These are phyloP conservation scores for Begonia peltatifolia DNA, from an alignment of 306 rosid species.

Conservation along the genomic window DNA sequence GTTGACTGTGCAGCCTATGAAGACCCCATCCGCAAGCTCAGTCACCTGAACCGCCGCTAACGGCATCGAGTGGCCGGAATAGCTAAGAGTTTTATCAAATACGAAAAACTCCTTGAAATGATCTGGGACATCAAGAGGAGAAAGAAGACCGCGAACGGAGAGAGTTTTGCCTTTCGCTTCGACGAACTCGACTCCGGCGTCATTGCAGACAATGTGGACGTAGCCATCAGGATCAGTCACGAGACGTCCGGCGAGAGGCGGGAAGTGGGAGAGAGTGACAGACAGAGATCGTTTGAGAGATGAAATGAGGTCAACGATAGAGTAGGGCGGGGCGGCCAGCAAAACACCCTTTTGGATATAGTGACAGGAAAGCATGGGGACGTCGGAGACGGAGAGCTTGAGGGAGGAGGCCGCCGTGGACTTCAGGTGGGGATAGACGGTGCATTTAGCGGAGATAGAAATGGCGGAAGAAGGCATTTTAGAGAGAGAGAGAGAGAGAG, in stretches of 20 bases:
- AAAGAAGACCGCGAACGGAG: neutral
- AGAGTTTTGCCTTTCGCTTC: slow-evolving; percentile 7
- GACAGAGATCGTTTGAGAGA: slow-evolving; percentile 8
- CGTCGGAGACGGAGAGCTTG: slow-evolving; percentile 16
- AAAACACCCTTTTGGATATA: slow-evolving; percentile 14
- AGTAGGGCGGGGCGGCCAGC: slow-evolving; percentile 6
- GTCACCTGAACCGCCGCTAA: slow-evolving; percentile 11
- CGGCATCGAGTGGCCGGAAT: slow-evolving; percentile 10
- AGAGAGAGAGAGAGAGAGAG: neutral
- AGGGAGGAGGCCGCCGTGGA: neutral
- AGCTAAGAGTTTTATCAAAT: slow-evolving; percentile 11
- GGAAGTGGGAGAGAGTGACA: slow-evolving; percentile 11
- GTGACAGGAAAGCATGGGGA: slow-evolving; percentile 15
- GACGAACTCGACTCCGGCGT: slow-evolving; percentile 4
- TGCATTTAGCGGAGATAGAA: slow-evolving; percentile 2
- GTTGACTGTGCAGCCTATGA: slow-evolving; percentile 13
- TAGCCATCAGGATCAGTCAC: slow-evolving; percentile 5
- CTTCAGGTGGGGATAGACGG: slow-evolving; percentile 2
- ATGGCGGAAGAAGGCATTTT: slow-evolving; percentile 15
- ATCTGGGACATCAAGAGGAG: slow-evolving; percentile 3
- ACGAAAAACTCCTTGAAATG: slow-evolving; percentile 8
- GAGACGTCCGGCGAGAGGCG: slow-evolving; percentile 14
- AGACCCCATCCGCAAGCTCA: slow-evolving; percentile 13
- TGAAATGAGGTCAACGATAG: neutral
- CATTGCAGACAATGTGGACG: slow-evolving; percentile 11